Conservation (phyloP, 345 rosid species). For the Brassica juncea region DNA sequence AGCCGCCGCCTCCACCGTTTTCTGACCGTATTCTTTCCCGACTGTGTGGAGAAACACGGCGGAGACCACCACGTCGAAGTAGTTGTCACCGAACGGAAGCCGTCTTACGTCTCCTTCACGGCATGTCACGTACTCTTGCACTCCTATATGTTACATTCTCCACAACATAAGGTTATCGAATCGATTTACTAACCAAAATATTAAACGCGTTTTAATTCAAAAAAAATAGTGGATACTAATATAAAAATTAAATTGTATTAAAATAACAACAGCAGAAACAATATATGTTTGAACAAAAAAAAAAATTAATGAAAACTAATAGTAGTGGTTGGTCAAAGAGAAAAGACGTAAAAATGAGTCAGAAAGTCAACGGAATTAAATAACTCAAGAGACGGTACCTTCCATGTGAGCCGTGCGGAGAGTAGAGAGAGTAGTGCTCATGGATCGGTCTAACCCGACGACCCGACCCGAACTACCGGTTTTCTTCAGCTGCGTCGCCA, state of each 20-base stretch:
- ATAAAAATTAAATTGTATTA: neutral
- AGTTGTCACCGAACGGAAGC: slow-evolving; percentile 78
- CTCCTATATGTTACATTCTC: slow-evolving; percentile 48
- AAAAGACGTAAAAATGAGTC: slow-evolving; percentile 3
- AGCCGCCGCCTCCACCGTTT: slow-evolving; percentile 88
- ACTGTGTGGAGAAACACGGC: slow-evolving; percentile 80
- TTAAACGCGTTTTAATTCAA: neutral
- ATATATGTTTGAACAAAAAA: too few relatives aligned
- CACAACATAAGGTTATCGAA: neutral
- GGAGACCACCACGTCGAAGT: slow-evolving; percentile 92
- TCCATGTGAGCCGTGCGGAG: slow-evolving; percentile 85
- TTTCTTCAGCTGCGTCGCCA: slow-evolving; percentile 93
- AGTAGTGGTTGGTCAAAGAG: slow-evolving; percentile 6
- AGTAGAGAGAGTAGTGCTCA: slow-evolving; percentile 78
- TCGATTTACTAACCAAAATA: neutral
- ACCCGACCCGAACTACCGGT: slow-evolving; percentile 94
- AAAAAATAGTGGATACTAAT: neutral
- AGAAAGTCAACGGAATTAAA: slow-evolving; percentile 13
- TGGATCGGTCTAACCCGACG: slow-evolving; percentile 84
- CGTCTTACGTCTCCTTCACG: slow-evolving; percentile 86
- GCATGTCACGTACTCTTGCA: slow-evolving; percentile 93
- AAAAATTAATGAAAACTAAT: neutral
- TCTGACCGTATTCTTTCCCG: slow-evolving; percentile 80
- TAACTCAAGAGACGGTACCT: slow-evolving; percentile 47
- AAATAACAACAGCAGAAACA: neutral